These are phyloP conservation scores for Puccinia coronata DNA, from an alignment of 1,284 basidiomycete species.

Conservation along the genomic window DNA sequence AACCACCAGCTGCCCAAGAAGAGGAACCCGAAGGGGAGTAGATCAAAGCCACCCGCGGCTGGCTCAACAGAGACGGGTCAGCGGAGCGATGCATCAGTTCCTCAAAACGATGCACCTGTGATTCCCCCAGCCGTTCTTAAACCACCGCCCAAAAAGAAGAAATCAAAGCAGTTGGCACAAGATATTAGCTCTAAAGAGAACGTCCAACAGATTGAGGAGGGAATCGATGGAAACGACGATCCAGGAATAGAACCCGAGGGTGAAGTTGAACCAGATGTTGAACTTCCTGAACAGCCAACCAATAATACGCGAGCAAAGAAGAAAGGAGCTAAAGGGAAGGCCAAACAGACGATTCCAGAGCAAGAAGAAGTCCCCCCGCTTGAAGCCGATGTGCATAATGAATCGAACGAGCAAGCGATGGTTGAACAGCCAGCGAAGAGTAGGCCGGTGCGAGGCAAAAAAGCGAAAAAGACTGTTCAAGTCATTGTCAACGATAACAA, in stretches of 20 bases:
- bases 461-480: constrained; percentile 9
- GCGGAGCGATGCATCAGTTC: neutral
- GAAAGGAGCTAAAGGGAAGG: neutral
- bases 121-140: neutral
- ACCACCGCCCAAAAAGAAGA: neutral
- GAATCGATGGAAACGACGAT: neutral
- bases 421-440: neutral
- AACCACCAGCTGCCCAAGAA: neutral
- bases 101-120: neutral
- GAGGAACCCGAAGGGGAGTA: neutral
- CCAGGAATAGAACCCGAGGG: neutral
- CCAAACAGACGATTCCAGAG: neutral
- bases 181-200: neutral
- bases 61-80: neutral
- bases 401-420: neutral
- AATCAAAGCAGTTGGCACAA: neutral
- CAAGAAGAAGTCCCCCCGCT: neutral
- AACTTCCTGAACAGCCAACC: neutral
- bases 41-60: neutral
- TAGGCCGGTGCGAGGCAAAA: neutral
- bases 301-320: neutral
- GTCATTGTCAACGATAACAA: neutral
- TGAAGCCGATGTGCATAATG: neutral
- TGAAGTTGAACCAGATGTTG: neutral
- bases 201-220: neutral